phyloP scores from a whole-genome alignment of 495 filamentous ascomycete species.

The Haplographium delicatum region DNA sequence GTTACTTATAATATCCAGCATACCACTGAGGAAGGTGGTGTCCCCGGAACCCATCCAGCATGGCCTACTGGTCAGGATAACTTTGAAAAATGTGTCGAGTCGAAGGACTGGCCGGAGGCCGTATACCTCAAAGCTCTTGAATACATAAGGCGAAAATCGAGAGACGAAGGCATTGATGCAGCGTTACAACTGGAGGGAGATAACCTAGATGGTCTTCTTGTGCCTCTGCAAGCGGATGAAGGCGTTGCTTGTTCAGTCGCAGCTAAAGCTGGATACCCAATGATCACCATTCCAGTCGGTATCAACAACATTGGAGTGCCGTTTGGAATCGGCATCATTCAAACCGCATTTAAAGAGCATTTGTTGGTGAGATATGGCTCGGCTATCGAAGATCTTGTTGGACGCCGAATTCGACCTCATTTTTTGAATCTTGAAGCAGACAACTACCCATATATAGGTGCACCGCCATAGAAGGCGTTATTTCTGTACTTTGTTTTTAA shows the following conservation, averaged over 20 bases:
- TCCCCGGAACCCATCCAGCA: conserved; percentile 56
- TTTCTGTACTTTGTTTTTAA: background rate
- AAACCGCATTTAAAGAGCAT: conserved; percentile 57
- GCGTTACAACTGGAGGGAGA: conserved; percentile 44
- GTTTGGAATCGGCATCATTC: conserved; percentile 61
- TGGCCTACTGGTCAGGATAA: conserved; percentile 52
- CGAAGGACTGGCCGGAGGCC: background rate
- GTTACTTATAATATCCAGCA: conserved; percentile 61
- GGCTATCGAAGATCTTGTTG: conserved; percentile 60
- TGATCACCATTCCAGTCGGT: conserved; percentile 61
- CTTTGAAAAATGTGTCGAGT: conserved; percentile 12
- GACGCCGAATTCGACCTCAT: background rate
- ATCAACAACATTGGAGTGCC: conserved; percentile 56
- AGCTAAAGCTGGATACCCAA: conserved; percentile 59
- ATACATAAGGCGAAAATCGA: conserved; percentile 50
- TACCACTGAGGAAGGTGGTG: conserved; percentile 57
- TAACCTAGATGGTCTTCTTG: conserved; percentile 56
- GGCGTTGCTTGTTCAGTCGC: conserved; percentile 50
- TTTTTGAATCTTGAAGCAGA: conserved; percentile 26
- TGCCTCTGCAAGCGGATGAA: conserved; percentile 51
- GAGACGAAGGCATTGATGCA: conserved; percentile 62
- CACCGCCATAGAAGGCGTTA: background rate
- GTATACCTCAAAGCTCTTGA: conserved; percentile 54
- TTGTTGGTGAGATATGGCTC: conserved; percentile 56
- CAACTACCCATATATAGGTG: conserved; percentile 8